Base-by-base conservation (phyloP, 176 grass and related monocot genomes). In the Eleusine indica region DNA sequence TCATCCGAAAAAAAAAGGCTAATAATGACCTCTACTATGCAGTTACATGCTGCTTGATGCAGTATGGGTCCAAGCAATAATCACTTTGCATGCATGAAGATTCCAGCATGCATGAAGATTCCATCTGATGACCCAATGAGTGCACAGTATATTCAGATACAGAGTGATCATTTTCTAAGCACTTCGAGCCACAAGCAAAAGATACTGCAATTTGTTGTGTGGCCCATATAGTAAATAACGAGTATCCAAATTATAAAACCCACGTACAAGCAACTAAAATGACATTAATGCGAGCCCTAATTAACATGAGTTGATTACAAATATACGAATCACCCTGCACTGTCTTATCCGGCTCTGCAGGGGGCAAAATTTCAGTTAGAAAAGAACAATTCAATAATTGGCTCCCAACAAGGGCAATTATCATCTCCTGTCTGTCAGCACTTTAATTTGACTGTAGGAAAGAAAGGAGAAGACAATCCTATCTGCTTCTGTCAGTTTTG, bases 41-140 rank as follows among this genome's bases (percentile, higher is more conserved):
- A 81, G 6, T 70, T 76, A 60, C 57, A 6, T 71, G 54, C 35
- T 32, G 14, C 58, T 22, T 15, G 7, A 4, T 66, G 35, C 22
- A 44, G 38, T 47, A 41, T 83, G 40, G 9, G 35, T 49, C 13
- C 12, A 1, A 75, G 70, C 60, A 51, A 67, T 15, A 13, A 73
- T 58, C 19, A 47, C 32, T 69, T 79, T 30, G 25, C 53, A 74
- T 22, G 56, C 52, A 80, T 22, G 82, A 42, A 89, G 81, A 89
- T 84, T 84, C 82, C 52, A 52, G 57, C 53, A 74, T 22, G 56
- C 52, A 80, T 22, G 82, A 42, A 89, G 81, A 89, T 84, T 84
- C 82, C 52, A 52, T 80, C 29, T 25, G 49, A 43, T 22, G 82
- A 84, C 70, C 66, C 44, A 71, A 13, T 1, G 70, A 60, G 37